Percentiles rank a stretch among this genome's conserved stretches.
Evolutionary conservation across 768 basidiomycete species (phyloP).

Genomic region (Artomyces pyxidatus): DNA sequence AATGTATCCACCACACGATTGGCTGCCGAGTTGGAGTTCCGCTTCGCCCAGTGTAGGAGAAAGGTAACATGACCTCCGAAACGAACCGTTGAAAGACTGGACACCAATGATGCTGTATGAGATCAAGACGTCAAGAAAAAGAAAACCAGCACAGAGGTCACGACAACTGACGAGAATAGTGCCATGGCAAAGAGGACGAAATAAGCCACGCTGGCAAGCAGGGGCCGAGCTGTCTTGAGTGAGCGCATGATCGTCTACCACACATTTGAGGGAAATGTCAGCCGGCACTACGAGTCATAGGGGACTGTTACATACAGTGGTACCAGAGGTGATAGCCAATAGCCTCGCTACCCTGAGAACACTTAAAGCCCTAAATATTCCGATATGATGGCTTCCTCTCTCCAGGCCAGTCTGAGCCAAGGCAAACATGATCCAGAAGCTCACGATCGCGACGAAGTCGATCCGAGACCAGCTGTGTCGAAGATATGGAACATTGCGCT

Average conservation of each 20-base stretch:
- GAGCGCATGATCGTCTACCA: slow-evolving; percentile 80
- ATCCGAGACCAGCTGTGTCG: slow-evolving; percentile 90
- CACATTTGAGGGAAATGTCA: background rate
- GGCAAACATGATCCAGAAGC: slow-evolving; percentile 81
- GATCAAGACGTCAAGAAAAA: background rate
- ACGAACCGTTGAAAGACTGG: slow-evolving; percentile 85
- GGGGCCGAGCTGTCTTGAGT: slow-evolving; percentile 80
- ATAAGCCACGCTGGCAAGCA: slow-evolving; percentile 84
- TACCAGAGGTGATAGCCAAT: slow-evolving; percentile 84
- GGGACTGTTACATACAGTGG: slow-evolving; percentile 50
- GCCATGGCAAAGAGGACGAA: slow-evolving; percentile 88
- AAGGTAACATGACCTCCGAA: slow-evolving; percentile 57
- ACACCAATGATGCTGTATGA: slow-evolving; percentile 76
- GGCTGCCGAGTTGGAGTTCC: slow-evolving; percentile 35
- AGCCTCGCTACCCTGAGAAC: slow-evolving; percentile 78
- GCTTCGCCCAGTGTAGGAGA: slow-evolving; percentile 45
- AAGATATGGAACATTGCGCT: slow-evolving; percentile 74
- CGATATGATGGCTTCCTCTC: slow-evolving; percentile 62
- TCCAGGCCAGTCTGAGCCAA: slow-evolving; percentile 67
- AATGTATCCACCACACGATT: slow-evolving; percentile 78
- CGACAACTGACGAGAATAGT: slow-evolving; percentile 69
- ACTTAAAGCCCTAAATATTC: slow-evolving; percentile 82
- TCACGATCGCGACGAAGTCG: slow-evolving; percentile 77
- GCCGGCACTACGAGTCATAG: no score
- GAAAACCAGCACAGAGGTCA: background rate